These are phyloP conservation scores for Radiomyces spectabilis DNA, from an alignment of 192 early-diverging fungal species.

Conservation along the genomic window DNA sequence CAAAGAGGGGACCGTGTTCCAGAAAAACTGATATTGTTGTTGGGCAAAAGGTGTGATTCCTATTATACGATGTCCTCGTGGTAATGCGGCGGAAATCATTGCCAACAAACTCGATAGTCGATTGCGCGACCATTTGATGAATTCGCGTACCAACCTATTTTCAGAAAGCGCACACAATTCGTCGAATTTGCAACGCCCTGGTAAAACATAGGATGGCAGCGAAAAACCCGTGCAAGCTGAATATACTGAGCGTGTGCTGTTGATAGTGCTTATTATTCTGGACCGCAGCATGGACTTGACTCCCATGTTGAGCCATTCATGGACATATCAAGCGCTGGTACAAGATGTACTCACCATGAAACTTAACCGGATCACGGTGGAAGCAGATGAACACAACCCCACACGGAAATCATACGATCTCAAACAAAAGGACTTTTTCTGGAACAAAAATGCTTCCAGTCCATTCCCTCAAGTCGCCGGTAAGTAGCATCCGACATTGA, in stretches of 20 bases:
- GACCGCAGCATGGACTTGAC: conserved; percentile 90
- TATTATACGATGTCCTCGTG: conserved; percentile 83
- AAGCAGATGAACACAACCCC: conserved; percentile 58
- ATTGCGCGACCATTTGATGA: conserved; percentile 88
- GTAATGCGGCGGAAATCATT: conserved; percentile 91
- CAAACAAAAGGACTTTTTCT: conserved; percentile 87
- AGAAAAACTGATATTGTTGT: background rate
- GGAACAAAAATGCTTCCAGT: conserved; percentile 83
- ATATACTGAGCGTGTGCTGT: too few relatives aligned
- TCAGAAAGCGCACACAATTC: conserved; percentile 48
- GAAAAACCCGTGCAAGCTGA: too few relatives aligned
- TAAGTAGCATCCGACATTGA: background rate
- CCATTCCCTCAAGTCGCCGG: conserved; percentile 94
- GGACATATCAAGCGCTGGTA: conserved; percentile 96
- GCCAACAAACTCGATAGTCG: conserved; percentile 83
- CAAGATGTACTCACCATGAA: conserved; percentile 94
- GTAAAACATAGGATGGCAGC: too few relatives aligned
- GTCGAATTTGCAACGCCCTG: conserved; percentile 53
- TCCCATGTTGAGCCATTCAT: conserved; percentile 91
- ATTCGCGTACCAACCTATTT: conserved; percentile 81
- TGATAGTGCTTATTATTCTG: conserved; percentile 72
- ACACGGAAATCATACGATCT: conserved; percentile 80
- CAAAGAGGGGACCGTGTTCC: background rate
- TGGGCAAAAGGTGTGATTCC: conserved; percentile 63
- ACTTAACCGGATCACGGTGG: conserved; percentile 76